Evolutionary conservation across 75 land plant species (phyloP), one percentile per base, ranked within the genome.

Genomic region (Picea glauca): DNA sequence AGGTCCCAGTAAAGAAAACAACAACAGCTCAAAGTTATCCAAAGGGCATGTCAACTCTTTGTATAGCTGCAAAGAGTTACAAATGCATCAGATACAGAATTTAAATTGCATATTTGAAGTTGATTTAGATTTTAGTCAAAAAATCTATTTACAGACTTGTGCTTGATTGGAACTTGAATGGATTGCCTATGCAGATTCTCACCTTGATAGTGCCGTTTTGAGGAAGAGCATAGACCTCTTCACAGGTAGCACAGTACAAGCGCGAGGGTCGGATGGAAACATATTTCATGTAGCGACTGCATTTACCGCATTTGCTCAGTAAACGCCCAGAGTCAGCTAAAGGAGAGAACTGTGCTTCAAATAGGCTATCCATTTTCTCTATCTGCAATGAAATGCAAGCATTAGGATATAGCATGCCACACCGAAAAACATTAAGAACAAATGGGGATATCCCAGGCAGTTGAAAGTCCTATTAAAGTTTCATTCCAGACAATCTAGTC

Each of bases 261-360:
- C 99, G 91, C 57, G 91, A 78, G 26, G 99, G 99, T 70, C 91
- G 93, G 77, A 84, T 81, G 81, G 93, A 77, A 66, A 96, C 94
- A 78, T 87, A 96, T 78, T 94, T 96, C 99, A 96, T 94, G 76
- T 96, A 96, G 15, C 98, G 89, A 33, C 77, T 78, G 60, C 99
- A 96, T 83, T 96, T 94, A 58, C 99, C 99, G 89, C 99, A 96
- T 83, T 94, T 96, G 83, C 99, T 92, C 11, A 96, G 80, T n/a
- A 85, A 74, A 58, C 91, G 88, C 15, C 99, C 99, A 13, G 99
- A 91, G 58, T 92, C 98, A 30, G 99, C 94, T 46, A 96, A 82
- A 13, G 93, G 93, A 26, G 99, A 96, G 78, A 96, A 96, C 70
- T 96, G 99, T 63, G 99, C 99, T 87, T 96, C 98, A 87, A 96